A percentile compares a stretch with the other conserved stretches of the same genome.
Evolutionary conservation across 78 protist species (phyloP).

Genomic region (Bodo saltans): DNA sequence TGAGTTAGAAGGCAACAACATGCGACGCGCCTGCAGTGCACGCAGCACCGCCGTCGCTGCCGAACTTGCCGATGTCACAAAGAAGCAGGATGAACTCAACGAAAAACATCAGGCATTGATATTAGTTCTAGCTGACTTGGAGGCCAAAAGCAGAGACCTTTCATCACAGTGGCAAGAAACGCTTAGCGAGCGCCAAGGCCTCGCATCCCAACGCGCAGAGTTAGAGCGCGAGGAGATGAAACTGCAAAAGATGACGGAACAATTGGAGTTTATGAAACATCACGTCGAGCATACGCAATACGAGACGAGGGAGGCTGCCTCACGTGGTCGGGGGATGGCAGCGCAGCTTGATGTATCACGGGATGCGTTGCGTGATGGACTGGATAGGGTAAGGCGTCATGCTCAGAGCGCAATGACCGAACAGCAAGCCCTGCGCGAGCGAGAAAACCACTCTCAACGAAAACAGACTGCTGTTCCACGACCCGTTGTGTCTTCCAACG

Average conservation of each 20-base stretch:
- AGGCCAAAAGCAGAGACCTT: not conserved
- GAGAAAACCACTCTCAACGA: no score
- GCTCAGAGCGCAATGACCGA: no score
- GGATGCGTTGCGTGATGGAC: no score
- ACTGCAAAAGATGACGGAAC: not conserved
- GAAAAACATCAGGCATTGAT: not conserved
- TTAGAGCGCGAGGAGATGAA: not conserved
- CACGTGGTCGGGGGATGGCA: no score
- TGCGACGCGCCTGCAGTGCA: not conserved
- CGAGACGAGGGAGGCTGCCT: no score
- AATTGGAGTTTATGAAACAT: not conserved
- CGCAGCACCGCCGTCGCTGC: not conserved
- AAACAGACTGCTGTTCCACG: no score
- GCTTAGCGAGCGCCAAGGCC: not conserved
- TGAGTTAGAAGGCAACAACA: not conserved
- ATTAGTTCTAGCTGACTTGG: not conserved
- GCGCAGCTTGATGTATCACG: no score
- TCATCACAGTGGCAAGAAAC: not conserved
- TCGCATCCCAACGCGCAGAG: not conserved
- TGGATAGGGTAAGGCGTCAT: no score
- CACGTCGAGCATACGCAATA: not conserved
- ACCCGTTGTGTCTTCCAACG: no score
- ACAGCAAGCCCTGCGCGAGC: no score
- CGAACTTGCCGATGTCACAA: not conserved
- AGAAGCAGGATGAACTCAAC: not conserved